Base-by-base conservation (phyloP, 768 basidiomycete species). In the Chiua virens region DNA sequence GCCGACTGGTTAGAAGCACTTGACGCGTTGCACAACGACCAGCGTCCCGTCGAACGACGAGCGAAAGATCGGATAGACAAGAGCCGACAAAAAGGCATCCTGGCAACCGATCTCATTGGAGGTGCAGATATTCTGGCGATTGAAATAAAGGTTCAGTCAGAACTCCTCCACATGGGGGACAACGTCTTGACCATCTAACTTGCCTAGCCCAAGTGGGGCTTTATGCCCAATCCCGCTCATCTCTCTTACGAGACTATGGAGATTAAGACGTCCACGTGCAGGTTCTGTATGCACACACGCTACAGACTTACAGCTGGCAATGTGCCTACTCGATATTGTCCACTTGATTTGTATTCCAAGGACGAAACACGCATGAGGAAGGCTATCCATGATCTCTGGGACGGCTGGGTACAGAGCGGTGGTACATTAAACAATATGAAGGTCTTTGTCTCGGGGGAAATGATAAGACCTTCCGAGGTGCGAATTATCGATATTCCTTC, bases 191-290 rank as follows among this genome's bases (percentile, higher is more conserved):
- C 39, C 44, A 28, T 8, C 32, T 15, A 2, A 40, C 34, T 42
- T 49, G 47, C 28, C 5, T 63, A 97, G 96, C 96, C 96, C 28
- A 99, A 99, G 75, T 99, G 96, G 95, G 92, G 85, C 4, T 97
- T 99, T 69, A 70, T 98, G 35, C 93, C 96, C 3, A 76, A 74
- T 28, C 62, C 77, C 6, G 56, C 61, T 3, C 77, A 86, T 68
- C 74, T 94, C 34, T 87, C 92, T 7, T 59, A 74, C 4, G 69
- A 72, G 35, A 87, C 85, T 1, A 74, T 68, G 14, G 52, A 61
- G 1, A 69, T 83, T 57, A 98, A 98, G 75, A 75, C 75, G 8
- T 71, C 68, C 35, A 86, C 88, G 15, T 96, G 94, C 73, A 81
- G 96, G 56, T 95, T 92, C 68, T 94, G 92, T 66, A 89, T 98